phyloP scores from a whole-genome alignment of 1,284 basidiomycete species.

The Trichosporon inkin region DNA sequence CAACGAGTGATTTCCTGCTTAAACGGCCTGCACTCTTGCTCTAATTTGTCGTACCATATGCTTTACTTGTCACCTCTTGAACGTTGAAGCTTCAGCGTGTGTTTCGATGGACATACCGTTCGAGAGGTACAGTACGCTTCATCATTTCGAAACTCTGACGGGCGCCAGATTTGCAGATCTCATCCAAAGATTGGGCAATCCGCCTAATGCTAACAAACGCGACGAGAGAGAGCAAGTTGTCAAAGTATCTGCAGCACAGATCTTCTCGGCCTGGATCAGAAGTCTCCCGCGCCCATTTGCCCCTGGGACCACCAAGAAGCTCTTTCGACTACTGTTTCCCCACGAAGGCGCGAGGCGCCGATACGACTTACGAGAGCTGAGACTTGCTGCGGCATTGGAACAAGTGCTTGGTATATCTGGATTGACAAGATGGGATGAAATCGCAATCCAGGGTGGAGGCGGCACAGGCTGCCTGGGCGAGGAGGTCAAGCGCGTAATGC shows the following conservation, averaged over 20 bases:
- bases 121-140: not conserved
- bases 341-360: constrained; percentile 66
- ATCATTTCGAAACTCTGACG: not conserved
- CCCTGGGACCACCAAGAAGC: constrained; percentile 34
- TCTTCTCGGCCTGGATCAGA: constrained; percentile 42
- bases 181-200: constrained; percentile 37
- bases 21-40: not conserved
- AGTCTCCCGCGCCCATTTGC: constrained; percentile 31
- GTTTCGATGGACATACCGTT: constrained; percentile 7
- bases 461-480: constrained; percentile 65
- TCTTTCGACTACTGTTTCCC: constrained; percentile 75
- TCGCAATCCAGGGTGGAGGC: constrained; percentile 31
- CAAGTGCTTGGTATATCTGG: constrained; percentile 54
- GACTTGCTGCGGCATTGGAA: constrained; percentile 59
- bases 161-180: constrained; percentile 34
- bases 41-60: not conserved
- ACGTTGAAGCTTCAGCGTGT: not conserved
- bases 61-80: not conserved
- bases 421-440: constrained; percentile 57
- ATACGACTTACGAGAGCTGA: constrained; percentile 68
- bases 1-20: not conserved
- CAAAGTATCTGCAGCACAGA: constrained; percentile 20
- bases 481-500: constrained; percentile 57
- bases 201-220: constrained; percentile 22
- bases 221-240: not conserved